A percentile compares a stretch with the other conserved stretches of the same genome.
phyloP scores from a whole-genome alignment of 768 basidiomycete genomes.

The Coprinopsis strossmayeri region DNA sequence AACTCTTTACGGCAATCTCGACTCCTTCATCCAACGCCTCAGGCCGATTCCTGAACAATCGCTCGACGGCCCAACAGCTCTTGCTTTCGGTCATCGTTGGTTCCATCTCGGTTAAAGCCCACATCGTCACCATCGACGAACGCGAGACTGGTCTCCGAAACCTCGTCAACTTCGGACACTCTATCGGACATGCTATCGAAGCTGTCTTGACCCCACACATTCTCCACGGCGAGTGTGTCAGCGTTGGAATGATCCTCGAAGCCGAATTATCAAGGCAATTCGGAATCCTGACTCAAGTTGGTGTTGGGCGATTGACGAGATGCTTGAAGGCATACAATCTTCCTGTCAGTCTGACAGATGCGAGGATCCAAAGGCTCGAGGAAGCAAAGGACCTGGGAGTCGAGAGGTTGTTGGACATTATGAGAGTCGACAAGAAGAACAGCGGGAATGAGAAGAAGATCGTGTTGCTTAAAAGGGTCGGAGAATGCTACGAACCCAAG shows the following conservation, averaged over 20 bases:
- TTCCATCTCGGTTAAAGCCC: slow-evolving; percentile 91
- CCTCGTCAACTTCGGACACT: slow-evolving; percentile 98
- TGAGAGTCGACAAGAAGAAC: slow-evolving; percentile 98
- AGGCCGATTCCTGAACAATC: slow-evolving; percentile 54
- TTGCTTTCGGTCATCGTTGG: slow-evolving; percentile 88
- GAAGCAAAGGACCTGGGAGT: slow-evolving; percentile 69
- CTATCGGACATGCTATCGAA: slow-evolving; percentile 97
- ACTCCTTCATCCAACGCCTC: slow-evolving; percentile 55
- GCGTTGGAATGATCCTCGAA: slow-evolving; percentile 94
- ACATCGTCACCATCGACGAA: slow-evolving; percentile 96
- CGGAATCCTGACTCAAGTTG: slow-evolving; percentile 86
- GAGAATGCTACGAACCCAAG: slow-evolving; percentile 86
- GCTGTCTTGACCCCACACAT: slow-evolving; percentile 90
- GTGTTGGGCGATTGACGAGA: slow-evolving; percentile 82
- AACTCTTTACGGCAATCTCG: slow-evolving; percentile 83
- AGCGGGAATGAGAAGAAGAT: slow-evolving; percentile 89
- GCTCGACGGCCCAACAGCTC: slow-evolving; percentile 71
- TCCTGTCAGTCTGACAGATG: slow-evolving; percentile 75
- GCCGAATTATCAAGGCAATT: slow-evolving; percentile 88
- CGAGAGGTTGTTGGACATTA: slow-evolving; percentile 81
- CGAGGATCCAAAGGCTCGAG: slow-evolving; percentile 68
- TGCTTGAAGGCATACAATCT: slow-evolving; percentile 89
- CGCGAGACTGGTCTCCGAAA: slow-evolving; percentile 95
- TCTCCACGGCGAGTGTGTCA: slow-evolving; percentile 94
- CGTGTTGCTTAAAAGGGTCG: slow-evolving; percentile 86